Conservation (phyloP, 495 filamentous ascomycete species). For the Achaetomiella virescens region DNA sequence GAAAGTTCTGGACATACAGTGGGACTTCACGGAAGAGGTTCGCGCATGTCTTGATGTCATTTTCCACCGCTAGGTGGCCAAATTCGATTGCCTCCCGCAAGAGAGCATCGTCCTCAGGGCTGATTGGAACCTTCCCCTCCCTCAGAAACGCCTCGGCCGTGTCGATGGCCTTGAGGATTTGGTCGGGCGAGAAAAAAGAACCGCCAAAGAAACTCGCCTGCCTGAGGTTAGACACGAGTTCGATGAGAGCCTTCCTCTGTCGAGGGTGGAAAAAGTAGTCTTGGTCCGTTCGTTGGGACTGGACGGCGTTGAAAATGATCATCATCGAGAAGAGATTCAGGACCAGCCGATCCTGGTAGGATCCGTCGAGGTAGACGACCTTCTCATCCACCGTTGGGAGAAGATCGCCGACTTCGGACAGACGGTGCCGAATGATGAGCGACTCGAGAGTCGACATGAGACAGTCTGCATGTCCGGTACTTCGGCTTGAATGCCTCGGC, state of each 20-base stretch:
- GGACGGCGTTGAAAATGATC: slow-evolving; percentile 78
- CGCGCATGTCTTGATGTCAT: slow-evolving; percentile 57
- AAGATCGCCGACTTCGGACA: slow-evolving; percentile 60
- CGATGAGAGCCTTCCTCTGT: slow-evolving; percentile 56
- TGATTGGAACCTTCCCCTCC: slow-evolving; percentile 45
- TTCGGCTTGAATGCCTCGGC: slow-evolving; percentile 45
- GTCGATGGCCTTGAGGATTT: slow-evolving; percentile 57
- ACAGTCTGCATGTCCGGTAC: slow-evolving; percentile 51
- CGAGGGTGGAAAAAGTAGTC: slow-evolving; percentile 85
- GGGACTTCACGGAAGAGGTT: slow-evolving; percentile 71
- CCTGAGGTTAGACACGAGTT: slow-evolving; percentile 69
- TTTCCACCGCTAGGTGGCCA: slow-evolving; percentile 53
- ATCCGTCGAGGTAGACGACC: slow-evolving; percentile 69
- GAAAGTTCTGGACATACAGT: slow-evolving; percentile 57
- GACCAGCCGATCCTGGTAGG: slow-evolving; percentile 73
- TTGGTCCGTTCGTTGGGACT: slow-evolving; percentile 72
- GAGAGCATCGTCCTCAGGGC: slow-evolving; percentile 50
- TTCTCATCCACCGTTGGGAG: slow-evolving; percentile 65
- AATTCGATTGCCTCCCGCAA: slow-evolving; percentile 57
- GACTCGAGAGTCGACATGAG: slow-evolving; percentile 65
- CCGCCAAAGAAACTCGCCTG: slow-evolving; percentile 87
- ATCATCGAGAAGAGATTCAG: slow-evolving; percentile 79
- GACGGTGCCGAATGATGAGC: slow-evolving; percentile 73
- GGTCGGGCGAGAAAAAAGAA: slow-evolving; percentile 59
- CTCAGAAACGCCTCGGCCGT: slow-evolving; percentile 59